Evolutionary conservation across 441 rosid species (phyloP).

Genomic region (Omphalea diandra): DNA sequence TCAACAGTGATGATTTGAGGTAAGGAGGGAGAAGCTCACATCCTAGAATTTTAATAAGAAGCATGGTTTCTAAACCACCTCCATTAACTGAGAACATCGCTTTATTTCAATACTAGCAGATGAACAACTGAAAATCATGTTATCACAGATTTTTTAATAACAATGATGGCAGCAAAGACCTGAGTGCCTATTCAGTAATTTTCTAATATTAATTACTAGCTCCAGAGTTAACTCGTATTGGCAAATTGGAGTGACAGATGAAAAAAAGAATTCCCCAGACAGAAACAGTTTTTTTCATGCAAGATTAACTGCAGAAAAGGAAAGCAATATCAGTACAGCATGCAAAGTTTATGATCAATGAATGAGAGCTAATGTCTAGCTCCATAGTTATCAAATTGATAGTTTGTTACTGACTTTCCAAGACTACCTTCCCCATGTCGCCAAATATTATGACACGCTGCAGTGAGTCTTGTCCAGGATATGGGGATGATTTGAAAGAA

Average conservation of each 20-base stretch:
- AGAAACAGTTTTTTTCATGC: too few species aligned
- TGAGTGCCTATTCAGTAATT: not conserved
- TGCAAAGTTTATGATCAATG: too few species aligned
- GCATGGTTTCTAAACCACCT: not conserved
- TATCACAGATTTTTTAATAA: too few species aligned
- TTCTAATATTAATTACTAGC: not conserved
- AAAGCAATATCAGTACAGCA: too few species aligned
- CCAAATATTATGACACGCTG: constrained; percentile 81
- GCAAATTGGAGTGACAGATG: too few species aligned
- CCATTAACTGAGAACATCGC: not conserved
- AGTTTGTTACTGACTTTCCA: not conserved
- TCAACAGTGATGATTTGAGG: not conserved
- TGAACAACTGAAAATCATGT: not conserved
- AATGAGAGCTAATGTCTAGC: too few species aligned
- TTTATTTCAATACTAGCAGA: not conserved
- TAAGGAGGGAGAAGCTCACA: not conserved
- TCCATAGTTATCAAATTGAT: not conserved
- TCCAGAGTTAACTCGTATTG: not conserved
- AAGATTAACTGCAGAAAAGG: too few species aligned
- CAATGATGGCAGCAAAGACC: not conserved
- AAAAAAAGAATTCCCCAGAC: too few species aligned
- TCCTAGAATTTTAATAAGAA: not conserved
- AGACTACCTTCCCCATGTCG: constrained; percentile 90
- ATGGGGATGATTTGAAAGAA: constrained; percentile 71
- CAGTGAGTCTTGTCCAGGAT: constrained; percentile 83